A percentile compares a stretch with the other conserved stretches of the same genome.
phyloP scores from a whole-genome alignment of 768 basidiomycete species.

The Xerocomellus dryophilus region DNA sequence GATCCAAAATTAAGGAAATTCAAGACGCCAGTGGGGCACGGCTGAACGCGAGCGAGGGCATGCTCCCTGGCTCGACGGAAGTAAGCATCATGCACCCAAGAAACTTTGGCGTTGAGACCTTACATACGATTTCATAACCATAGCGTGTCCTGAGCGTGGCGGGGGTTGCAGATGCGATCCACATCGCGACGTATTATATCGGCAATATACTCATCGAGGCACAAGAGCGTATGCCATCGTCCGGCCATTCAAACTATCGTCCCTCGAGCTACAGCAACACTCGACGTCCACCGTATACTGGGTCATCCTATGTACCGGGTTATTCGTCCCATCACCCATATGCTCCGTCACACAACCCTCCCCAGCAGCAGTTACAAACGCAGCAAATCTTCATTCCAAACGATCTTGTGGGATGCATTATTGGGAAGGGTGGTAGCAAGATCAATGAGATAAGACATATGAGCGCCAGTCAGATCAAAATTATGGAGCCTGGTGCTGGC shows the following conservation, averaged over 20 bases:
- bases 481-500: constrained; percentile 94
- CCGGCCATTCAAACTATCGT: constrained; percentile 55
- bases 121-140: constrained; percentile 14
- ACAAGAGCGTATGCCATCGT: constrained; percentile 76
- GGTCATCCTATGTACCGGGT: constrained; percentile 73
- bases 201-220: constrained; percentile 96
- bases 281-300: constrained; percentile 44
- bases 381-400: constrained; percentile 99
- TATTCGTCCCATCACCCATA: constrained; percentile 49
- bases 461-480: constrained; percentile 95
- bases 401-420: constrained; percentile 94
- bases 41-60: constrained; percentile 94
- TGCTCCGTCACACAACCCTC: constrained; percentile 52
- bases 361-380: constrained; percentile 81
- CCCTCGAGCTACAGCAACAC: constrained; percentile 51
- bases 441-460: constrained; percentile 98
- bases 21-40: constrained; percentile 97
- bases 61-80: constrained; percentile 99
- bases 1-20: constrained; percentile 98
- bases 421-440: constrained; percentile 96
- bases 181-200: constrained; percentile 99
- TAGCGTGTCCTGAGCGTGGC: constrained; percentile 97
- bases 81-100: constrained; percentile 41
- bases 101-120: constrained; percentile 6
- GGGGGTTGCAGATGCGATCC: constrained; percentile 97